Base-by-base conservation (phyloP, 1,284 basidiomycete genomes). In the Sutorius eximius region DNA sequence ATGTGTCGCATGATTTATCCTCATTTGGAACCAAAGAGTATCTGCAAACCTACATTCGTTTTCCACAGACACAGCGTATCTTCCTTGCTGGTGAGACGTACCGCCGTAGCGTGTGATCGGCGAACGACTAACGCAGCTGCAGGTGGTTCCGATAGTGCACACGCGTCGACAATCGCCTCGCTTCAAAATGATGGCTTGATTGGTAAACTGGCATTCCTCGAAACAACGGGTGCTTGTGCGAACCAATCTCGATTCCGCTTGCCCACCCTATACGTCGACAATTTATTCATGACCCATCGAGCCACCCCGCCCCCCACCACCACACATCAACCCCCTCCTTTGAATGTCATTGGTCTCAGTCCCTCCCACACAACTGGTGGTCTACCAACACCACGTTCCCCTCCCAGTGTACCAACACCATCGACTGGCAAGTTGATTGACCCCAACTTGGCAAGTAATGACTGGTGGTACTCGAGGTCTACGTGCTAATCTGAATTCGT, bases 61-160 rank as follows among this genome's bases (percentile, higher is more conserved):
- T 92, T 63, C 82, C 85, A 10, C 89, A 92, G 67, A 91, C 87
- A 33, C 74, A 86, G 45, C 82, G 83, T 46, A 75, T 93, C 43
- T 86, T 91, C 69, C 80, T 90, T 65, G 83, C 82, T 49, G 84
- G 88, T 85, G 62, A 63, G 78, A 52, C n/a, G 6, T 18, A 43
- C 20, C 4, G 6, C 37, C 33, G 18, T 1, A 3, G 16, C 20
- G 7, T 27, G 8, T 20, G 16, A 37, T 20, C 42, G 12, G n/a
- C 40, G 56, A 29, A 54, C 45, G n/a, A 44, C 9, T 59, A 59
- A 53, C 55, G 57, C 38, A 15, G 48, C 45, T 42, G 15, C 48
- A 72, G 71, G 71, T 56, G 74, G 75, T 41, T 72, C 77, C 46
- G 77, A 81, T 62, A 77, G 75, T 51, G 69, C 71, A 38, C 81